Percentiles rank a stretch among this genome's conserved stretches.
These are phyloP conservation scores for Haematococcus lacustris DNA, from an alignment of 139 green algal species.

Conservation along the genomic window DNA sequence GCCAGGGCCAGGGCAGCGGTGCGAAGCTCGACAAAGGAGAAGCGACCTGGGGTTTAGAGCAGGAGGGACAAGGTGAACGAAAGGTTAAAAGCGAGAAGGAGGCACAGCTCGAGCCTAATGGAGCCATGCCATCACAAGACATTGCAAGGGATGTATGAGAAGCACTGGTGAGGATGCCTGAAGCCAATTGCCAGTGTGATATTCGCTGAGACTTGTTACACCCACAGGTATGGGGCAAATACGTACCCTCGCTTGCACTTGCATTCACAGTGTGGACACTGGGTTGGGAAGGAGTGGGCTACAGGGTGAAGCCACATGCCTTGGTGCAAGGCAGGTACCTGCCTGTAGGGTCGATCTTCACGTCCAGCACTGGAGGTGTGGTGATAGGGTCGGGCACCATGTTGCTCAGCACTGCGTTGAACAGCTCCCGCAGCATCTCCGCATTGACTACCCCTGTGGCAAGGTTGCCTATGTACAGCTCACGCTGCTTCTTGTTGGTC, in stretches of 20 bases:
- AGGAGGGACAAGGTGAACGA: too few species aligned
- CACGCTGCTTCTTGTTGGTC: constrained; percentile 22
- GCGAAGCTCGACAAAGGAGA: constrained; percentile 84
- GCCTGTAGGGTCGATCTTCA: constrained; percentile 55
- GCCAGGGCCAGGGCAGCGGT: constrained; percentile 67
- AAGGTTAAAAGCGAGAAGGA: too few species aligned
- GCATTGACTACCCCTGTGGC: constrained; percentile 63
- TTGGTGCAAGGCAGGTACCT: too few species aligned
- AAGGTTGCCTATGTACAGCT: constrained; percentile 68
- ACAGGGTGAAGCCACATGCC: too few species aligned
- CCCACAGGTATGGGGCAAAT: too few species aligned
- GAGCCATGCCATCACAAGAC: not conserved
- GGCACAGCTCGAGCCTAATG: not conserved
- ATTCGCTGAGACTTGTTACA: too few species aligned
- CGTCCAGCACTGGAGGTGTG: constrained; percentile 66
- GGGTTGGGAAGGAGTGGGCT: too few species aligned
- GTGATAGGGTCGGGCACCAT: constrained; percentile 58
- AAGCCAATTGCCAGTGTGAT: too few species aligned
- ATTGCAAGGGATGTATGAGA: too few species aligned
- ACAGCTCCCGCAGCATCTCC: constrained; percentile 77
- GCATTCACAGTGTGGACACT: too few species aligned
- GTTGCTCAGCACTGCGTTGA: constrained; percentile 67
- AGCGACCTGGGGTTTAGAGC: constrained; percentile 48
- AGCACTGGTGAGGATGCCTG: too few species aligned
- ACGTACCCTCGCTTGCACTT: too few species aligned